Conservation (phyloP, 2,329 filamentous ascomycete species). For the Parascedosporium putredinis region DNA sequence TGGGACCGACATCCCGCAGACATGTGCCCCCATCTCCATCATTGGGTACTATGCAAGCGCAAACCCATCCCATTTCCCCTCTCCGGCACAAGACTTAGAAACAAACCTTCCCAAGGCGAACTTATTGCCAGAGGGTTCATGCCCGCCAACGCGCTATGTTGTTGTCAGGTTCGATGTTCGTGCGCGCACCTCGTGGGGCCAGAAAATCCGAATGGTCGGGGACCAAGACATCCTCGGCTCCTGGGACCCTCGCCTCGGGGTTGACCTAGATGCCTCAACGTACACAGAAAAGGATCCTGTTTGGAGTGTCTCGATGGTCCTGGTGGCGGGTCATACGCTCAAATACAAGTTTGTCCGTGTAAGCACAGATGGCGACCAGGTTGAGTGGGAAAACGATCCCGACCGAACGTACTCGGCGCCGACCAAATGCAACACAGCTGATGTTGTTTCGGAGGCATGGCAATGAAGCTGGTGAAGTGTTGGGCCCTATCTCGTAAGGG, state of each 20-base stretch:
- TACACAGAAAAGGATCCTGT: constrained; percentile 42
- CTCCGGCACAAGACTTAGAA: neutral
- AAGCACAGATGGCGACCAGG: constrained; percentile 29
- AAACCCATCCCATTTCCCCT: neutral
- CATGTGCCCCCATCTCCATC: constrained; percentile 24
- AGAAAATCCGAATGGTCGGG: constrained; percentile 52
- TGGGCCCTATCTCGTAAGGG: no score
- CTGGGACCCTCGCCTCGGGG: constrained; percentile 28
- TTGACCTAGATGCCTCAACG: constrained; percentile 36
- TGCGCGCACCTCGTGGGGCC: constrained; percentile 46
- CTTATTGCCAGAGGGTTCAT: neutral
- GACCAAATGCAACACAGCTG: neutral
- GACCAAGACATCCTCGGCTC: constrained; percentile 26
- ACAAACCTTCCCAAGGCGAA: neutral
- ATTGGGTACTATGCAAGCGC: neutral
- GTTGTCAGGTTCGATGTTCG: constrained; percentile 50
- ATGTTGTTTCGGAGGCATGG: neutral
- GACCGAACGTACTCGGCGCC: constrained; percentile 24
- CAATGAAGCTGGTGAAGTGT: no score
- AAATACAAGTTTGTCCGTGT: constrained; percentile 54
- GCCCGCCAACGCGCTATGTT: neutral
- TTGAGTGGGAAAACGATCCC: constrained; percentile 48
- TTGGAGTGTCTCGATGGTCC: constrained; percentile 39
- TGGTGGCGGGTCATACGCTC: constrained; percentile 22
- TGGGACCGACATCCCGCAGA: constrained; percentile 36